phyloP scores from a whole-genome alignment of 2,329 filamentous ascomycete species.

The Fusarium sp. region DNA sequence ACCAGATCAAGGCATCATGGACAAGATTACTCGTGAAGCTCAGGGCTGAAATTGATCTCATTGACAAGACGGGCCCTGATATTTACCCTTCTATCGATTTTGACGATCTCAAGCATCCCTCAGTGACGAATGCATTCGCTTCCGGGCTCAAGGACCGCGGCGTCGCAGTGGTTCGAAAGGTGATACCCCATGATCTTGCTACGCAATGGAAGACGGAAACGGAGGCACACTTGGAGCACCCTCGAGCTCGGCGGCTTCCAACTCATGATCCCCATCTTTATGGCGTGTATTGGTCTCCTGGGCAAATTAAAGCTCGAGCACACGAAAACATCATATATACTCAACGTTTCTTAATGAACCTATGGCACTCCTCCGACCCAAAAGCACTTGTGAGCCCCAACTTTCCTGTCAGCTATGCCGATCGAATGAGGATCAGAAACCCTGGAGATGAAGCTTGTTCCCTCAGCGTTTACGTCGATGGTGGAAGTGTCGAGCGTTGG shows the following conservation, averaged over 20 bases:
- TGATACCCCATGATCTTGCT: conserved; percentile 46
- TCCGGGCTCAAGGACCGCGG: conserved; percentile 47
- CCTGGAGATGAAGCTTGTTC: conserved; percentile 65
- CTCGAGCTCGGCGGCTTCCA: conserved; percentile 48
- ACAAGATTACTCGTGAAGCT: conserved; percentile 53
- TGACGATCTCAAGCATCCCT: conserved; percentile 49
- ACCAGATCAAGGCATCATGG: conserved; percentile 54
- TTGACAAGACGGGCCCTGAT: conserved; percentile 46
- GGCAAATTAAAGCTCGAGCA: conserved; percentile 54
- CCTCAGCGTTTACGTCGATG: conserved; percentile 70
- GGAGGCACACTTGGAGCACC: conserved; percentile 65
- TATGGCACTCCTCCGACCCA: conserved; percentile 51
- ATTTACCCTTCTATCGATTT: conserved; percentile 59
- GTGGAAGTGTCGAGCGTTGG: conserved; percentile 75
- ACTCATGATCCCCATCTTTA: conserved; percentile 49
- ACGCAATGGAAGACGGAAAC: conserved; percentile 62
- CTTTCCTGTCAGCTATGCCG: conserved; percentile 69
- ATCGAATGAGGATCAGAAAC: conserved; percentile 65
- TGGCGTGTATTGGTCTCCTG: conserved; percentile 55
- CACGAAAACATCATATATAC: conserved; percentile 54
- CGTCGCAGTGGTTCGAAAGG: conserved; percentile 49
- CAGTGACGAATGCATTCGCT: conserved; percentile 43
- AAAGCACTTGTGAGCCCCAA: conserved; percentile 56
- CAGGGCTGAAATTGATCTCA: conserved; percentile 52
- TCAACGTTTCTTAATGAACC: conserved; percentile 61